These are phyloP conservation scores for Salix purpurea DNA, from an alignment of 345 rosid genomes.

Conservation along the genomic window DNA sequence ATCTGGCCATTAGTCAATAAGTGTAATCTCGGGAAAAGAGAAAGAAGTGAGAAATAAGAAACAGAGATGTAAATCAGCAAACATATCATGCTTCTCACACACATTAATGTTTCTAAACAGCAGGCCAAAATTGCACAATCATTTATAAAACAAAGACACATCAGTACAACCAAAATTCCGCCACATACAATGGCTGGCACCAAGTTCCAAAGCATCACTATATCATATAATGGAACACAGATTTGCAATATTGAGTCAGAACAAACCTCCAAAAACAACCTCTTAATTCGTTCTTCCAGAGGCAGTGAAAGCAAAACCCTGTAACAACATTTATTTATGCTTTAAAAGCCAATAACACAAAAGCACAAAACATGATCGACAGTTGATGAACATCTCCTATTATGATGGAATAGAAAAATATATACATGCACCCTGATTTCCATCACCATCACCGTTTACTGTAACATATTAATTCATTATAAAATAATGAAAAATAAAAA, in stretches of 20 bases:
- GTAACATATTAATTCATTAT: not conserved
- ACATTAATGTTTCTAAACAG: not conserved
- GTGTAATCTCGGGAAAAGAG: too few species aligned
- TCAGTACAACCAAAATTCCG: not conserved
- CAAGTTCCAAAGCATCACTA: not conserved
- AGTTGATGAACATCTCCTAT: not conserved
- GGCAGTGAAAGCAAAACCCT: slow-evolving; percentile 64
- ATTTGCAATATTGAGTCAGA: not conserved
- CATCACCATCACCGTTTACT: not conserved
- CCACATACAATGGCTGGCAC: not conserved
- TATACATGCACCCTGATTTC: not conserved
- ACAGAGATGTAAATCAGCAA: not conserved
- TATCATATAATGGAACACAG: not conserved
- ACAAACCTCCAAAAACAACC: slow-evolving; percentile 71
- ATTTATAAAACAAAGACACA: not conserved
- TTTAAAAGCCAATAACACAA: not conserved
- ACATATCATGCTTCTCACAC: not conserved
- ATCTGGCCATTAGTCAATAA: too few species aligned
- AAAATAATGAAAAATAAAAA: not conserved
- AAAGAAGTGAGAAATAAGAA: not conserved
- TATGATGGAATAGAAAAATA: not conserved
- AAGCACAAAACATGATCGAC: not conserved
- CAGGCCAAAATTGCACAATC: not conserved
- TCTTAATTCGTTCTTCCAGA: slow-evolving; percentile 62
- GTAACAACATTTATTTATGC: slow-evolving; percentile 27